A percentile compares a stretch with the other conserved stretches of the same genome.
These are phyloP conservation scores for Termitomyces eurrhizus DNA, from an alignment of 768 basidiomycete species.

Conservation along the genomic window DNA sequence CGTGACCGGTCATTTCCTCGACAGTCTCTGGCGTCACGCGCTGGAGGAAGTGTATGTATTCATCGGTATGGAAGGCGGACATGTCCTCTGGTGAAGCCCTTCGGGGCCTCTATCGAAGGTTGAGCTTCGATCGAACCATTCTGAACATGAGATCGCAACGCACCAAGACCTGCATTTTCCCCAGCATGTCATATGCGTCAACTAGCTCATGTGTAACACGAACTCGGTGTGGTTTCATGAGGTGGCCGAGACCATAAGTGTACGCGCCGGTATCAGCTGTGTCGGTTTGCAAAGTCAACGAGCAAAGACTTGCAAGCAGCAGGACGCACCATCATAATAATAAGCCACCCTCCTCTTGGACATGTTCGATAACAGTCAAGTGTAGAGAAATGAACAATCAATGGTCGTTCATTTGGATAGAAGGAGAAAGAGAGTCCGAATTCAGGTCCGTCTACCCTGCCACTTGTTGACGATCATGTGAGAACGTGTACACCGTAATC, in stretches of 20 bases:
- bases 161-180: constrained; percentile 90
- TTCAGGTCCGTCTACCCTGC: constrained; percentile 14
- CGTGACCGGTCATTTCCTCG: constrained; percentile 79
- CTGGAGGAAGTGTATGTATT: constrained; percentile 91
- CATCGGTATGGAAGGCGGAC: constrained; percentile 97
- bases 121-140: neutral
- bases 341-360: constrained; percentile 74
- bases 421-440: constrained; percentile 12
- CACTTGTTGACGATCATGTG: constrained; percentile 16
- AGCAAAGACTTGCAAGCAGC: neutral
- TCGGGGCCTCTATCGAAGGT: constrained; percentile 54
- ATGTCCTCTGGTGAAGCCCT: constrained; percentile 72
- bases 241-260: constrained; percentile 85
- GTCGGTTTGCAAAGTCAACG: neutral
- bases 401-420: constrained; percentile 10
- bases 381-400: constrained; percentile 5
- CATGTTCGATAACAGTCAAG: constrained; percentile 34
- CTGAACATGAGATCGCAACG: constrained; percentile 22
- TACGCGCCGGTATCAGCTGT: constrained; percentile 67
- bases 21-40: constrained; percentile 90
- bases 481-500: constrained; percentile 5
- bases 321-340: constrained; percentile 68
- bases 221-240: constrained; percentile 97
- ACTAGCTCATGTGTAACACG: constrained; percentile 91
- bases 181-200: constrained; percentile 88